Evolutionary conservation across 192 early-diverging fungal genomes (phyloP), one percentile per base, ranked within the genome.

Genomic region (Helicostylum pulchrum): DNA sequence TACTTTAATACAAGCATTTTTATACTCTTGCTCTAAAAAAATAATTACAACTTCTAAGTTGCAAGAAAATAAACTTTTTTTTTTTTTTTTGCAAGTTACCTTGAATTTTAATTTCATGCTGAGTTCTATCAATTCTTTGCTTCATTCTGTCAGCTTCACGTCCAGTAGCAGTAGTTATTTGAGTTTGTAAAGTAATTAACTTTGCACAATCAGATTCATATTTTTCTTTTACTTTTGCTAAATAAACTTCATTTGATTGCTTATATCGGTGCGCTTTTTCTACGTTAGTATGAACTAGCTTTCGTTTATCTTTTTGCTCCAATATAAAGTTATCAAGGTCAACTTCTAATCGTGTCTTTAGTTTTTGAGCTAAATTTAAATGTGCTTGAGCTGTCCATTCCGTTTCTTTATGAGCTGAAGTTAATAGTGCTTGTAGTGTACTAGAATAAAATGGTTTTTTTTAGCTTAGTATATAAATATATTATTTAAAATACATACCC

Each of bases 301-400:
- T 83, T 17, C 87, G 75, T 54, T 82, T 85, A 20, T 81, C 79
- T 43, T 85, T 83, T 77, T 92, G 90, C 49, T 76, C 78, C 8
- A 79, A 46, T 9, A 89, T 86, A 65, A 92, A 92, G 26, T 83
- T 68, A 12, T 72, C 64, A 30, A 89, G 53, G 8, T 84, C 79
- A 19, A 78, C 62, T 51, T 88, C 88, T 1, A 92, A 64, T 49
- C 86, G 79, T 19, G 73, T 71, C 15, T 79, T 68, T 58, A 92
- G 80, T 66, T 90, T 85, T 32, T 78, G 67, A 9, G 83, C 82
- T 51, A 92, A 51, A 17, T 87, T 84, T 39, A 85, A 56, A 59
- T 90, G 87, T 10, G 83, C 77, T 49, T 83, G 76, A 34, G 85
- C 86, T 7, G 80, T 85, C 21, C 54, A 64, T 57, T 90, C 90